Evolutionary conservation across 208 protist genomes (phyloP).

Genomic region (Leishmania major): DNA sequence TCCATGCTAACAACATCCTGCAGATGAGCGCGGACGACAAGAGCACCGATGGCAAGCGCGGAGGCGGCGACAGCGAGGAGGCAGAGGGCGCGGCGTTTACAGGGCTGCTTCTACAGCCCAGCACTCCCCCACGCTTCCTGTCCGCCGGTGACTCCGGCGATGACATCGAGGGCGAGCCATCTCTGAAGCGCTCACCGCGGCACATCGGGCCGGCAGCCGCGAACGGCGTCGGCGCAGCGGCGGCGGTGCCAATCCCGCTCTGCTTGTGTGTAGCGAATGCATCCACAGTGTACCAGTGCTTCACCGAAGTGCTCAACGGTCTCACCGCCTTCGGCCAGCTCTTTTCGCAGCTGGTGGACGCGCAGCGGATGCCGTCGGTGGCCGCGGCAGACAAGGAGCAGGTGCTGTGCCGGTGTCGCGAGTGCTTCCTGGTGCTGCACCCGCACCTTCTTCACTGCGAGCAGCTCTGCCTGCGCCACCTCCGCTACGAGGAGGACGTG

Average conservation of each 20-base stretch:
- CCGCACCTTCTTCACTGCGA: conserved; percentile 31
- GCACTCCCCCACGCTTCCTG: not conserved
- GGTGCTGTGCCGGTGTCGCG: conserved; percentile 6
- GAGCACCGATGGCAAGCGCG: not conserved
- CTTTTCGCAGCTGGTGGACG: conserved; percentile 29
- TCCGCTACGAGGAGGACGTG: conserved; percentile 48
- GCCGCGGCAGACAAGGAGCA: not conserved
- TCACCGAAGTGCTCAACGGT: conserved; percentile 28
- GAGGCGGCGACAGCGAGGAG: conserved; percentile 2
- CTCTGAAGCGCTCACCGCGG: not conserved
- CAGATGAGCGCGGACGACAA: not conserved
- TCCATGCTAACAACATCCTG: not conserved
- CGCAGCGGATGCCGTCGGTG: not conserved
- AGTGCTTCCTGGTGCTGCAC: conserved; percentile 31
- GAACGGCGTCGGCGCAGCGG: not conserved
- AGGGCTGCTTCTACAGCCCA: not conserved
- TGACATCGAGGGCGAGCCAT: not conserved
- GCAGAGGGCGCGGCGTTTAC: not conserved
- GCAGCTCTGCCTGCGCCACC: conserved; percentile 25
- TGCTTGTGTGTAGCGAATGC: conserved; percentile 14
- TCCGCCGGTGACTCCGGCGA: not conserved
- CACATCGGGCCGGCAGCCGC: not conserved
- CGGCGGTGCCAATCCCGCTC: conserved; percentile 1
- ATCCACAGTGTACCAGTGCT: conserved; percentile 17
- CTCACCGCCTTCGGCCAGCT: conserved; percentile 25